Evolutionary conservation across 441 rosid genomes (phyloP), one percentile per base, ranked within the genome.

Genomic region (Mallotus japonicus): DNA sequence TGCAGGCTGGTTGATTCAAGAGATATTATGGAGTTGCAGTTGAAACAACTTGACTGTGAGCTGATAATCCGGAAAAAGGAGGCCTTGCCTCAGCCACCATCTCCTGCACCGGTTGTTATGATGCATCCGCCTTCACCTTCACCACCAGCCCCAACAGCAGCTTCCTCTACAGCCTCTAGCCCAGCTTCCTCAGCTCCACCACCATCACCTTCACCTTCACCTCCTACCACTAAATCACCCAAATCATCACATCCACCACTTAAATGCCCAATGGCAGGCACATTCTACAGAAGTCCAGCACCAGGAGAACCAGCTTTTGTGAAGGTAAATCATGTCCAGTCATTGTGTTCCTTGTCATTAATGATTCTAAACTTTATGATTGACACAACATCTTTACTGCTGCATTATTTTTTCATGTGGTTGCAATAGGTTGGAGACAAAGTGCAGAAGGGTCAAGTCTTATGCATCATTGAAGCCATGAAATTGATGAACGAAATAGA

Each of bases 391-490:
- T 62, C 8, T 42, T 64, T 28, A 44, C 51, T 61, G 62, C 65
- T 40, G 28, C 46, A 58, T 66, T 24, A 16, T 44, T 76, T 16
- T 24, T 65, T 56, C 34, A 42, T 65, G 12, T 65, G 64, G 73
- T 71, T 57, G 57, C 32, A 55, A 17, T 64, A 92, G 98, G 91
- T 89, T 78, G 98, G 98, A 78, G 98, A 92, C 71, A 92, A 90
- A 83, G 92, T 92, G 78, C 90, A 89, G 86, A 92, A 92, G 79
- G 97, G 97, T 17, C 96, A 90, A 82, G 90, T 88, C 60, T 40
- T 92, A 22, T 92, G 97, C 89, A 88, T 92, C 47, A 84, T 92
- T 42, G 97, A 92, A 76, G 97, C 97, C 82, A 92, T 90, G 97
- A 92, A 92, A 80, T 74, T 92, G 84, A 92, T 92, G 97, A 92